A percentile compares a stretch with the other conserved stretches of the same genome.
phyloP scores from a whole-genome alignment of 2,329 filamentous ascomycete species.

The Hypoxylon sp. region DNA sequence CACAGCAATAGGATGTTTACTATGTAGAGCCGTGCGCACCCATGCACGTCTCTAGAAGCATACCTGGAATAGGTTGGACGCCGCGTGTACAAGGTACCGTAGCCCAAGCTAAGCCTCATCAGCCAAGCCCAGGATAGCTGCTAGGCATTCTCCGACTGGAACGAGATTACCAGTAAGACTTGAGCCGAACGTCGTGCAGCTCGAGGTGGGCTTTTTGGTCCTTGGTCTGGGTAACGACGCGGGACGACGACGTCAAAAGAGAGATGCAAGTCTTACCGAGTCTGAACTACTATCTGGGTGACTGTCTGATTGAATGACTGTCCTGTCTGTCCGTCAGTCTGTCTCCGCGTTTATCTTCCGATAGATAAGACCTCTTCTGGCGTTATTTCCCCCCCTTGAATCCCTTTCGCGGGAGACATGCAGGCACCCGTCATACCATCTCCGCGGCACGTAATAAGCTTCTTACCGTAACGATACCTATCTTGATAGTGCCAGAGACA shows the following conservation, averaged over 20 bases:
- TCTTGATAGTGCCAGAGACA: slow-evolving; percentile 26
- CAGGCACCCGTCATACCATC: slow-evolving; percentile 35
- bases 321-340: neutral
- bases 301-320: neutral
- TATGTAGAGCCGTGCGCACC: neutral
- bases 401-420: slow-evolving; percentile 25
- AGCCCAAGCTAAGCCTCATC: slow-evolving; percentile 14
- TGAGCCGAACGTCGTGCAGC: slow-evolving; percentile 31
- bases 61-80: neutral
- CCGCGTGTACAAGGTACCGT: neutral
- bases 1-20: no score
- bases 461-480: neutral
- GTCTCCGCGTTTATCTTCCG: slow-evolving; percentile 41
- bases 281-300: neutral
- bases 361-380: slow-evolving; percentile 22
- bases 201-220: slow-evolving; percentile 4
- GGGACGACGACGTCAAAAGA: slow-evolving; percentile 15
- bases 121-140: neutral
- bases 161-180: slow-evolving; percentile 17
- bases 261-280: slow-evolving; percentile 42
- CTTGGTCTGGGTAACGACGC: slow-evolving; percentile 28
- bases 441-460: slow-evolving; percentile 33
- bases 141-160: slow-evolving; percentile 16
- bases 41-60: neutral
- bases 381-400: slow-evolving; percentile 6